These are phyloP conservation scores for Globisporangium nodosum DNA, from an alignment of 352 stramenopile species.

Conservation along the genomic window DNA sequence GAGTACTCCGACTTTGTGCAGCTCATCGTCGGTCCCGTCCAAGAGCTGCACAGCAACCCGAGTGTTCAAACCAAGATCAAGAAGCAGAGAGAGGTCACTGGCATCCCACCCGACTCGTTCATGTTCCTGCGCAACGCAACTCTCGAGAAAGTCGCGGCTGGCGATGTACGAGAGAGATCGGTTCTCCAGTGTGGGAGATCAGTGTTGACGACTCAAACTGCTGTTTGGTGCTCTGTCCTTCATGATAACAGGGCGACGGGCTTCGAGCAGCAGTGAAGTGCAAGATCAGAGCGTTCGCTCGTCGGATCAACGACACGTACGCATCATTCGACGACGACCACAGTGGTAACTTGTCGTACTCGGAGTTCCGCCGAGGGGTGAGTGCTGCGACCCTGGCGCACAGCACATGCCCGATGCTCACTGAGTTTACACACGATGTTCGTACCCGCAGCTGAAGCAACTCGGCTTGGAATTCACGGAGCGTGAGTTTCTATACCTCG, in stretches of 20 bases:
- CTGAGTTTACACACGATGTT: not conserved
- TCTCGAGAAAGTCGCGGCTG: slow-evolving; percentile 8
- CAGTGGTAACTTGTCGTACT: slow-evolving; percentile 44
- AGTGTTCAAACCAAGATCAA: slow-evolving; percentile 7
- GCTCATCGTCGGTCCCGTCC: slow-evolving; percentile 30
- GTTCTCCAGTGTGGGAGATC: not conserved
- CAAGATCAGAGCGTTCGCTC: slow-evolving; percentile 36
- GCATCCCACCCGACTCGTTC: slow-evolving; percentile 20
- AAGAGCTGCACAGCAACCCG: slow-evolving; percentile 11
- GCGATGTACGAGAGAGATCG: not conserved
- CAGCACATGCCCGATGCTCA: not conserved
- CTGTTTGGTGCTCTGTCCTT: not conserved
- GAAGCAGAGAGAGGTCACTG: slow-evolving; percentile 3
- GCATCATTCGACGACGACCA: slow-evolving; percentile 50
- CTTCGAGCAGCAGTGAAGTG: slow-evolving; percentile 30
- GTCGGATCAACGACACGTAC: slow-evolving; percentile 43
- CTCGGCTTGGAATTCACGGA: slow-evolving; percentile 44
- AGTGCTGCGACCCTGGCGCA: not conserved
- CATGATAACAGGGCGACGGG: slow-evolving; percentile 20
- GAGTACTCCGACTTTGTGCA: slow-evolving; percentile 43
- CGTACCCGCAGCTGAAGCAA: slow-evolving; percentile 29
- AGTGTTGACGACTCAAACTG: not conserved
- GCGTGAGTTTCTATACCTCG: slow-evolving; percentile 40
- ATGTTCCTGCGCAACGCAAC: slow-evolving; percentile 26
- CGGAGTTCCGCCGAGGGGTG: slow-evolving; percentile 42